Conservation (phyloP, 2,329 filamentous ascomycete genomes). For the Nigrospora sphaerica region DNA sequence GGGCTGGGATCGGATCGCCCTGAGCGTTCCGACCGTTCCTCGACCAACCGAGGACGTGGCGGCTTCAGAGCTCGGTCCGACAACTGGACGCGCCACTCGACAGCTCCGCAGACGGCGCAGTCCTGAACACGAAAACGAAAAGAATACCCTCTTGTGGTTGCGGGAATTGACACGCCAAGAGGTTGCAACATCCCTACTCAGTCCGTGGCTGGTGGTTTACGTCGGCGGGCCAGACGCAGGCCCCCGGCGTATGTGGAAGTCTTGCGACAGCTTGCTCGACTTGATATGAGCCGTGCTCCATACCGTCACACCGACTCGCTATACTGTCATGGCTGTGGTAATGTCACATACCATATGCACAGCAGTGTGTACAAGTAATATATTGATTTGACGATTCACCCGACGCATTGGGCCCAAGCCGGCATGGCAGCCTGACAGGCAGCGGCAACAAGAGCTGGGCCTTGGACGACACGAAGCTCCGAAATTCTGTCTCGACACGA, state of each 20-base stretch:
- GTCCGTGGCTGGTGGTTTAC: neutral
- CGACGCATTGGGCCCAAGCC: neutral
- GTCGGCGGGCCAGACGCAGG: neutral
- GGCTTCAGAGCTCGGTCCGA: slow-evolving; percentile 14
- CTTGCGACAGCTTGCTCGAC: neutral
- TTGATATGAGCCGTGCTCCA: neutral
- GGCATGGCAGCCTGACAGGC: neutral
- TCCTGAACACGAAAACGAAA: neutral
- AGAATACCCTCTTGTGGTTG: no score
- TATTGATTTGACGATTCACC: slow-evolving; percentile 1
- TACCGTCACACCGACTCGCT: neutral
- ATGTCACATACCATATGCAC: neutral
- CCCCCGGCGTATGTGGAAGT: neutral
- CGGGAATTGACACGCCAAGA: neutral
- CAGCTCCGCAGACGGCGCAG: slow-evolving; percentile 2
- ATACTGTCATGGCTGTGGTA: neutral
- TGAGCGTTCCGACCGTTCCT: slow-evolving; percentile 5
- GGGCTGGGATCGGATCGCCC: slow-evolving; percentile 6
- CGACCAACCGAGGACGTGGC: slow-evolving; percentile 11
- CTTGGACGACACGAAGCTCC: neutral
- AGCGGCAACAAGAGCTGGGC: neutral
- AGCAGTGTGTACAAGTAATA: slow-evolving; percentile 2
- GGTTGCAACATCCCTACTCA: neutral
- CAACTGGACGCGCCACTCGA: slow-evolving; percentile 13
- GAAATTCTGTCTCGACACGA: neutral